Evolutionary conservation across 2,329 filamentous ascomycete species (phyloP).

Genomic region (Hirsutella thompsonii): DNA sequence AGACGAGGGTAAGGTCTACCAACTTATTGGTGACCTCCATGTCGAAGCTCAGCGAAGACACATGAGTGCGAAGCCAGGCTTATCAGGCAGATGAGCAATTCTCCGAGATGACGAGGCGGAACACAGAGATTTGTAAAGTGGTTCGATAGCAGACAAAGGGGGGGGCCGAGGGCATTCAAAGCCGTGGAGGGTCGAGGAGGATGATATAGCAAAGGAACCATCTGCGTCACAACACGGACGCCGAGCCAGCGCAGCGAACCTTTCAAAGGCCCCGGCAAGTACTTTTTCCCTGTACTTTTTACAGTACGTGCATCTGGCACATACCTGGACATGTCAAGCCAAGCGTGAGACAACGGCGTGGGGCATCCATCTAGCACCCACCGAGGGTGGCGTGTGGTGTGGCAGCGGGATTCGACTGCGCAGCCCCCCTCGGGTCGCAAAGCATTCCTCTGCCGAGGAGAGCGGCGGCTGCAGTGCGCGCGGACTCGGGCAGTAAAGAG

Average conservation of each 20-base stretch:
- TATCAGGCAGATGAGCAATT: neutral
- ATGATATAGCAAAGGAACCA: neutral
- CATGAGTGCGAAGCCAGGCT: neutral
- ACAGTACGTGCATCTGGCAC: neutral
- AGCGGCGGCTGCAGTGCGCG: neutral
- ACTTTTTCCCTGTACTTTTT: neutral
- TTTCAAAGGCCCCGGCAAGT: no score
- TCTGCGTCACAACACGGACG: neutral
- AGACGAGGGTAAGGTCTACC: conserved; percentile 24
- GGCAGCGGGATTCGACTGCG: neutral
- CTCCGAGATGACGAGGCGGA: no score
- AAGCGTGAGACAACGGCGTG: conserved; percentile 4
- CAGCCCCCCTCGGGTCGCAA: conserved; percentile 1
- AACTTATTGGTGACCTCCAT: conserved; percentile 24
- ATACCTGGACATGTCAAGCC: neutral
- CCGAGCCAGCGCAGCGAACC: no score
- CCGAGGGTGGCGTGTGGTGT: no score
- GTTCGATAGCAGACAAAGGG: no score
- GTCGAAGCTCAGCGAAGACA: conserved; percentile 4
- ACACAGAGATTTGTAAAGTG: no score
- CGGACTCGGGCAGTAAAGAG: neutral
- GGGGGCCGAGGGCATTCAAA: no score
- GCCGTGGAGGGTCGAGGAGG: neutral
- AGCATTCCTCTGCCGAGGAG: conserved; percentile 5
- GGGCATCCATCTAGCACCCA: conserved; percentile 6